Conservation (phyloP, 2,329 filamentous ascomycete genomes). For the Alternaria burnsii region DNA sequence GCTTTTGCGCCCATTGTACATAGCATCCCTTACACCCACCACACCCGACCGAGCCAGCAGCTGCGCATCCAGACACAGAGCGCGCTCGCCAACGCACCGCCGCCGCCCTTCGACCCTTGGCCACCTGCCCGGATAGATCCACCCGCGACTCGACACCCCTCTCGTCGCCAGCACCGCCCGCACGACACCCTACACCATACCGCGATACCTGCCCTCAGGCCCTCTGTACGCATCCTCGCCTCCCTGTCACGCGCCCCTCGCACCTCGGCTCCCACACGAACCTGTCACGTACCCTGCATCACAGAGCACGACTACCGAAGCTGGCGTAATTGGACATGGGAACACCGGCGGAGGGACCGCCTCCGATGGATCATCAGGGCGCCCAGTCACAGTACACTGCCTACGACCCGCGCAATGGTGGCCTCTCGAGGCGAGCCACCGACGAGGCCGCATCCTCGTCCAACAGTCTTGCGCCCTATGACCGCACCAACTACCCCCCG, state of each 20-base stretch:
- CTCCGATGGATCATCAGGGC: constrained; percentile 45
- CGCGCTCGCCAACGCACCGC: constrained; percentile 24
- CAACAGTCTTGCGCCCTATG: constrained; percentile 35
- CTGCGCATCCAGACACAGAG: constrained; percentile 19
- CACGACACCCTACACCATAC: constrained; percentile 1
- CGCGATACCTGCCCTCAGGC: constrained; percentile 4
- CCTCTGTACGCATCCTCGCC: constrained; percentile 6
- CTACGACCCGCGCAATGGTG: constrained; percentile 45
- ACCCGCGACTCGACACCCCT: constrained; percentile 6
- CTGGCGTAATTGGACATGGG: constrained; percentile 45
- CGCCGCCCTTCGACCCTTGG: constrained; percentile 5
- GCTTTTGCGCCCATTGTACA: constrained; percentile 20
- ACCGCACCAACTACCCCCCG: constrained; percentile 31
- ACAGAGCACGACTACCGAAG: constrained; percentile 17
- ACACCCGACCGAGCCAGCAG: constrained; percentile 19
- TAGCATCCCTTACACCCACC: constrained; percentile 12
- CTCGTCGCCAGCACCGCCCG: constrained; percentile 1
- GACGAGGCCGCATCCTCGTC: constrained; percentile 38
- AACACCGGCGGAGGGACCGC: constrained; percentile 48
- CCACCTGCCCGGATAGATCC: constrained; percentile 3
- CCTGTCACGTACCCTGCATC: constrained; percentile 7
- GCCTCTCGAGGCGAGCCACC: constrained; percentile 42
- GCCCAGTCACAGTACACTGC: constrained; percentile 36
- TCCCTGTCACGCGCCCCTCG: constrained; percentile 14
- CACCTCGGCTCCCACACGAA: constrained; percentile 18